Percentiles rank a stretch among this genome's conserved stretches.
phyloP scores from a whole-genome alignment of 176 grass and related monocot genomes.

The Saccharum officinarum region DNA sequence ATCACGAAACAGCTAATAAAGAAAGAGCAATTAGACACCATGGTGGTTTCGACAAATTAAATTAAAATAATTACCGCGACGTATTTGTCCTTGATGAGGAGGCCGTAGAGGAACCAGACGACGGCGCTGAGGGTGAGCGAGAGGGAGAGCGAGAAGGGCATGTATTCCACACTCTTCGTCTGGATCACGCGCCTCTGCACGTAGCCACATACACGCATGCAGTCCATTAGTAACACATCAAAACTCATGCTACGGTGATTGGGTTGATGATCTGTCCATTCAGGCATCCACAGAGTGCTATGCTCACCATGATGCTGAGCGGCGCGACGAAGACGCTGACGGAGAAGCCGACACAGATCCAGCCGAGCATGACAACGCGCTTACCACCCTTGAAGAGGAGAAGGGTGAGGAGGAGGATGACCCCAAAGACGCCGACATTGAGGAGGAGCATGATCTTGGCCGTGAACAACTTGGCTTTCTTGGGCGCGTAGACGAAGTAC shows the following conservation, averaged over 20 bases:
- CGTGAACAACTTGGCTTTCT: constrained; percentile 55
- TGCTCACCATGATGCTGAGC: constrained; percentile 58
- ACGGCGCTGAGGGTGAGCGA: constrained; percentile 80
- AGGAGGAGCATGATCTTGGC: constrained; percentile 59
- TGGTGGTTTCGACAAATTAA: background rate
- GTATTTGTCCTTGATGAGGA: constrained; percentile 80
- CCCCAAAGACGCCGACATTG: constrained; percentile 56
- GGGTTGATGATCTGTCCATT: background rate
- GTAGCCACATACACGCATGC: too few relatives aligned
- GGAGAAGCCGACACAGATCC: constrained; percentile 75
- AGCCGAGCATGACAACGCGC: constrained; percentile 47
- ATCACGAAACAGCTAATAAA: too few relatives aligned
- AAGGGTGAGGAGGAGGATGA: constrained; percentile 60
- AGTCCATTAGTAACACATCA: background rate
- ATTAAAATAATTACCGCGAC: constrained; percentile 47
- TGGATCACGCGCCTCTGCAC: constrained; percentile 68
- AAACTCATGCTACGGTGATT: background rate
- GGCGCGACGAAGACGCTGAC: constrained; percentile 77
- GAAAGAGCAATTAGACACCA: too few relatives aligned
- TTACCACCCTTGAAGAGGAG: constrained; percentile 33
- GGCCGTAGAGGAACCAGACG: constrained; percentile 87
- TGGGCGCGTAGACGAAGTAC: constrained; percentile 64
- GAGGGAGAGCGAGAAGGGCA: constrained; percentile 86
- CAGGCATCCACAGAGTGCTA: too few relatives aligned
- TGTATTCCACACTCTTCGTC: constrained; percentile 83